A percentile compares a stretch with the other conserved stretches of the same genome.
Conservation (phyloP, 192 early-diverging fungal genomes). For the Endogone sp. region DNA sequence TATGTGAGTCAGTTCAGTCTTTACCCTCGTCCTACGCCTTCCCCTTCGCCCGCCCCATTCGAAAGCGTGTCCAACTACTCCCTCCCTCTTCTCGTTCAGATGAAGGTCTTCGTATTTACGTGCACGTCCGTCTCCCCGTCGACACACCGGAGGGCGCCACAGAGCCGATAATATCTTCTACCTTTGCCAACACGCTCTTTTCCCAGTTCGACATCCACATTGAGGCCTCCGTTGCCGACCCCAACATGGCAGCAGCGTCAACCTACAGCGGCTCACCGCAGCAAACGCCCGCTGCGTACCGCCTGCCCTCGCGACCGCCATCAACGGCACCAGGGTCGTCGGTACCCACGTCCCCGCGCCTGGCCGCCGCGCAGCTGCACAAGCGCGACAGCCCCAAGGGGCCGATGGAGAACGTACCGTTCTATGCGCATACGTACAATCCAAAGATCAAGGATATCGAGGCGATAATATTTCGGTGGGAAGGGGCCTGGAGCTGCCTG, state of each 20-base stretch:
- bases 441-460: slow-evolving; percentile 33
- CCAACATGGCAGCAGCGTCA: slow-evolving; percentile 4
- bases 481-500: slow-evolving; percentile 41
- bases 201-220: slow-evolving; percentile 48
- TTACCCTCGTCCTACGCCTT: neutral
- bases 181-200: slow-evolving; percentile 26
- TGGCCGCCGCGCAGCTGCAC: neutral
- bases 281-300: slow-evolving; percentile 1
- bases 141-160: neutral
- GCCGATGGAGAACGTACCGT: slow-evolving; percentile 17
- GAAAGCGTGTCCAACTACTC: too few relatives aligned
- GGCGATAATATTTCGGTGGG: slow-evolving; percentile 28
- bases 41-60: neutral
- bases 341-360: neutral
- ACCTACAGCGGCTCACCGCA: neutral
- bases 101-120: neutral
- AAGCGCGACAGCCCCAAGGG: slow-evolving; percentile 8
- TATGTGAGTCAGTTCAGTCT: neutral
- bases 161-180: neutral
- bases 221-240: slow-evolving; percentile 47
- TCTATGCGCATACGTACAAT: slow-evolving; percentile 47
- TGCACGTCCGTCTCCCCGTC: neutral
- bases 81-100: neutral
- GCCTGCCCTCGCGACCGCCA: neutral
- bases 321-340: neutral